These are phyloP conservation scores for Chloroidium sp. DNA, from an alignment of 163 green algal species.

Conservation along the genomic window DNA sequence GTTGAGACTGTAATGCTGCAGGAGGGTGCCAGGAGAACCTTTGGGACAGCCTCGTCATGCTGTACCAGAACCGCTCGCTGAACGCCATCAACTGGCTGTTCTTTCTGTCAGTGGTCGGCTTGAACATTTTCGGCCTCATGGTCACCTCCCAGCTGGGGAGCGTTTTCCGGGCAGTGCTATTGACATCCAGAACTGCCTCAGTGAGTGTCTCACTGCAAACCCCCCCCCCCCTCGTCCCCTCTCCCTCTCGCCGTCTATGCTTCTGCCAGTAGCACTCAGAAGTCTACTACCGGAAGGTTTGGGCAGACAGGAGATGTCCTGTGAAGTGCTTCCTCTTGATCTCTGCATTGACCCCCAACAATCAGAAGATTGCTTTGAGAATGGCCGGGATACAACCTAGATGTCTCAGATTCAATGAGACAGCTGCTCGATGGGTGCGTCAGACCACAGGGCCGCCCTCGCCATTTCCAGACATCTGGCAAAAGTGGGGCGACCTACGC, in stretches of 20 bases:
- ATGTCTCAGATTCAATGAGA: too few relatives aligned
- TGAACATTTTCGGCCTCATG: slow-evolving; percentile 10
- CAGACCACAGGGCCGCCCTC: too few relatives aligned
- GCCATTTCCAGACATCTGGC: too few relatives aligned
- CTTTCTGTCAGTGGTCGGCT: slow-evolving; percentile 6
- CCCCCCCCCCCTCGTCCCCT: too few relatives aligned
- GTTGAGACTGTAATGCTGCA: not conserved
- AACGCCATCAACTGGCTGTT: slow-evolving; percentile 1
- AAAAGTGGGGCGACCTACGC: too few relatives aligned
- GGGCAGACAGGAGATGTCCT: not conserved
- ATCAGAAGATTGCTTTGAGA: too few relatives aligned
- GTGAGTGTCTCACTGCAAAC: not conserved
- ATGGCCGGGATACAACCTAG: too few relatives aligned
- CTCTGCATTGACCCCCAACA: too few relatives aligned
- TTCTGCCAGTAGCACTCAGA: not conserved
- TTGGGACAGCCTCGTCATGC: slow-evolving; percentile 1
- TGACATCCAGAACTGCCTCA: slow-evolving; percentile 3
- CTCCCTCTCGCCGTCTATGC: too few relatives aligned
- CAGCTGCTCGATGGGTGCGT: too few relatives aligned
- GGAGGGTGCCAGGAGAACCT: slow-evolving; percentile 5
- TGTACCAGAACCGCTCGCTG: not conserved
- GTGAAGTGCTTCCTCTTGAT: too few relatives aligned
- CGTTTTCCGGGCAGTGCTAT: slow-evolving; percentile 8
- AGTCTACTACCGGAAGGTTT: not conserved
- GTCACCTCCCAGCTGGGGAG: slow-evolving; percentile 8